phyloP scores from a whole-genome alignment of 2,329 filamentous ascomycete genomes.

The Boeremia lycopersici region DNA sequence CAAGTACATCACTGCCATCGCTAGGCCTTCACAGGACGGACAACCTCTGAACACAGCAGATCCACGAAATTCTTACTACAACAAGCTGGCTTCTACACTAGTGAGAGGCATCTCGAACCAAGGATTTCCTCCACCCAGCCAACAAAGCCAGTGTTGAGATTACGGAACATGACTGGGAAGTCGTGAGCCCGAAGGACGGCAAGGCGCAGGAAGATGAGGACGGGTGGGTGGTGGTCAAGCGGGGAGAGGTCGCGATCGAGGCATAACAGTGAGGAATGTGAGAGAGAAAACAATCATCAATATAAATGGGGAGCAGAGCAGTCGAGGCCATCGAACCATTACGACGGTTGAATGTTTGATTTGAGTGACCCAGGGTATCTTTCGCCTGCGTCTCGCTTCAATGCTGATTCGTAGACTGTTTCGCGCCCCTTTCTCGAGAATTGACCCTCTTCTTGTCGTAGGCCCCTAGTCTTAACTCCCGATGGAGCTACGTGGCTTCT shows the following conservation, averaged over 20 bases:
- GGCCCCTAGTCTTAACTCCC: neutral
- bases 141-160: no score
- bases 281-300: neutral
- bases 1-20: no score
- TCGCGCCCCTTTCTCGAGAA: no score
- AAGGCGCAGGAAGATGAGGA: neutral
- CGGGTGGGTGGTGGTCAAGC: no score
- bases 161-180: no score
- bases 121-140: no score
- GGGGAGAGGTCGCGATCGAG: neutral
- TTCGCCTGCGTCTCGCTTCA: neutral
- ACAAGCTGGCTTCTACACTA: no score
- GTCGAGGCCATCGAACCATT: neutral
- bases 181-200: neutral
- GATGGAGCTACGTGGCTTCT: neutral
- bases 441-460: neutral
- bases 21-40: no score
- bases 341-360: neutral
- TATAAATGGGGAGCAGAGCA: neutral
- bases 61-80: no score
- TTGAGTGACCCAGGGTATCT: constrained; percentile 12
- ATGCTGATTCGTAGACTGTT: neutral
- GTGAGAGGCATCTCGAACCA: no score
- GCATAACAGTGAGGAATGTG: neutral
- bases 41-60: no score